phyloP scores from a whole-genome alignment of 768 basidiomycete genomes.

The Wakefieldia striispora region DNA sequence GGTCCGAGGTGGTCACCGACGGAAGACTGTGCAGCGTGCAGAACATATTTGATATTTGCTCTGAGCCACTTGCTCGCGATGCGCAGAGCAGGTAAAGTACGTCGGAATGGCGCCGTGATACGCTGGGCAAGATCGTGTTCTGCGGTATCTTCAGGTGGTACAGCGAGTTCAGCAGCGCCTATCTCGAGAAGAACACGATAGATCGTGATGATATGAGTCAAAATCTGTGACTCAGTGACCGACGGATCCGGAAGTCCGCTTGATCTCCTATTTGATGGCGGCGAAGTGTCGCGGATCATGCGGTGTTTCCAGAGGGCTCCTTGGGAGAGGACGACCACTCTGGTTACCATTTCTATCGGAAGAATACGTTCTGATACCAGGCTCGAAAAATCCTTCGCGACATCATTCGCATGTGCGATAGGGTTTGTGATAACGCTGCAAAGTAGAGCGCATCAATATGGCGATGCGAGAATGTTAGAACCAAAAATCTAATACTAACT shows the following conservation, averaged over 20 bases:
- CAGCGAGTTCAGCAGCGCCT: constrained; percentile 58
- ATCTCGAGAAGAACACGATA: constrained; percentile 63
- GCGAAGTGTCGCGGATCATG: constrained; percentile 56
- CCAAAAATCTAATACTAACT: constrained; percentile 40
- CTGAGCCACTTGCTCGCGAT: constrained; percentile 89
- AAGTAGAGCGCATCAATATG: constrained; percentile 5
- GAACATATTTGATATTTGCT: constrained; percentile 68
- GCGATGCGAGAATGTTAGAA: background rate
- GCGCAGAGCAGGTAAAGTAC: constrained; percentile 83
- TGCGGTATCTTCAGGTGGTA: constrained; percentile 50
- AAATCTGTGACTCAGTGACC: constrained; percentile 61
- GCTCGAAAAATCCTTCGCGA: constrained; percentile 53
- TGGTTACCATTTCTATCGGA: constrained; percentile 72
- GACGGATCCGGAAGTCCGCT: constrained; percentile 24
- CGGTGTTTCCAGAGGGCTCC: constrained; percentile 85
- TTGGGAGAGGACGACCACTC: constrained; percentile 69
- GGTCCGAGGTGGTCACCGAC: constrained; percentile 13
- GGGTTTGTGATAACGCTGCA: constrained; percentile 42
- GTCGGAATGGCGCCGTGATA: constrained; percentile 83
- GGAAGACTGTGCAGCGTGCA: constrained; percentile 40
- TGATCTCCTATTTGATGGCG: constrained; percentile 28
- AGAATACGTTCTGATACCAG: constrained; percentile 70
- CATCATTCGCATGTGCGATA: constrained; percentile 44
- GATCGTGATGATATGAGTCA: constrained; percentile 65
- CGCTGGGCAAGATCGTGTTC: constrained; percentile 69